These are phyloP conservation scores for Curvularia hawaiiensis DNA, from an alignment of 2,329 filamentous ascomycete species.

Conservation along the genomic window DNA sequence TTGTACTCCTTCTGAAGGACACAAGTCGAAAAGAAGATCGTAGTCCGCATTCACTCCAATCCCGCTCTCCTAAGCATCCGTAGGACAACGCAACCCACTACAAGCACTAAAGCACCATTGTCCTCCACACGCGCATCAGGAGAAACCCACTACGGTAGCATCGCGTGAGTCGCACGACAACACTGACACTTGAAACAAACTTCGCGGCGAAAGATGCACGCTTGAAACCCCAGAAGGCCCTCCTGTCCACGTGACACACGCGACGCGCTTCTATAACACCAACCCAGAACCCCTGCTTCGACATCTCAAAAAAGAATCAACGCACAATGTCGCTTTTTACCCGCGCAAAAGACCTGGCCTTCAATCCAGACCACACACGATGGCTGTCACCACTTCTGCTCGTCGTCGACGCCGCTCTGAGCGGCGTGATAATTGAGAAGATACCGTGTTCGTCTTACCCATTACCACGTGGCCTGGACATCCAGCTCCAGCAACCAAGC, in stretches of 20 bases:
- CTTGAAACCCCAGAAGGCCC: constrained; percentile 28
- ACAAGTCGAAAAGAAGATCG: neutral
- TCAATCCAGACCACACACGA: constrained; percentile 61
- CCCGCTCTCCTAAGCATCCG: neutral
- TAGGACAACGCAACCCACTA: neutral
- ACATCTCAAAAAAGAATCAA: neutral
- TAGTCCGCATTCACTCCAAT: too few relatives aligned
- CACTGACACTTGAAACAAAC: constrained; percentile 34
- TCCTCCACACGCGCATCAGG: neutral
- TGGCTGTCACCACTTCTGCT: constrained; percentile 72
- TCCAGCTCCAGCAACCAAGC: neutral
- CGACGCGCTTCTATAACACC: constrained; percentile 27
- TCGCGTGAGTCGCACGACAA: constrained; percentile 25
- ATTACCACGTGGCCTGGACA: constrained; percentile 30
- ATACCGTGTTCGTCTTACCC: constrained; percentile 72
- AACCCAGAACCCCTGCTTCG: constrained; percentile 15
- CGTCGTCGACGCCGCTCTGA: constrained; percentile 72
- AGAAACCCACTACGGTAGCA: constrained; percentile 15
- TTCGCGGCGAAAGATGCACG: constrained; percentile 27
- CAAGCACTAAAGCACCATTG: neutral
- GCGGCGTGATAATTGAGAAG: constrained; percentile 75
- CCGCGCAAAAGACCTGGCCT: constrained; percentile 48
- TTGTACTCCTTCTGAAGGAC: neutral
- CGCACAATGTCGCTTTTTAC: constrained; percentile 46
- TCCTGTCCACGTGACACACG: constrained; percentile 30